phyloP scores from a whole-genome alignment of 257 asterid genomes.

The Sherardia arvensis region DNA sequence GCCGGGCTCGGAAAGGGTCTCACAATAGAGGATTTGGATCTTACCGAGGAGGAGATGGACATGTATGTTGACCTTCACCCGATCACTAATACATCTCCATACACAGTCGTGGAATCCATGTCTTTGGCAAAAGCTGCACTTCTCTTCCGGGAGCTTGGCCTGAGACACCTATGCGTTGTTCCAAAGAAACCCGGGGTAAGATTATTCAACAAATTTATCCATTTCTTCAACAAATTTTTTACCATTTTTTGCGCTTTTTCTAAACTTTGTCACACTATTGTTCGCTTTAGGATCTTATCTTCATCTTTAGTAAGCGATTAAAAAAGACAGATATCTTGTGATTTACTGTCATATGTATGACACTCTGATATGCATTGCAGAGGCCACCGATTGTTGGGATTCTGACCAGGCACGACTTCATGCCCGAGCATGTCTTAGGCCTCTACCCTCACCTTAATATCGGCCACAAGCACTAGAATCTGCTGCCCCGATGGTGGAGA shows the following conservation, averaged over 20 bases:
- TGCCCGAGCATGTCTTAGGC: conserved; percentile 22
- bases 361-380: conserved; percentile 13
- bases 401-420: conserved; percentile 25
- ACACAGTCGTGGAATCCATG: conserved; percentile 89
- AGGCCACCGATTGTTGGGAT: conserved; percentile 24
- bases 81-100: conserved; percentile 78
- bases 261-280: not conserved
- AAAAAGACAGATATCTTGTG: not conserved
- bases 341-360: not conserved
- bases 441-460: conserved; percentile 16
- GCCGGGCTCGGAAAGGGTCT: conserved; percentile 90
- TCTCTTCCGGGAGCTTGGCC: conserved; percentile 80
- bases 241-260: not conserved
- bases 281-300: not conserved
- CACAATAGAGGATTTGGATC: conserved; percentile 62
- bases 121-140: conserved; percentile 95
- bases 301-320: no score
- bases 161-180: conserved; percentile 82
- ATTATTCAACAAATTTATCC: not conserved
- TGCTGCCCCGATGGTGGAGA: not conserved
- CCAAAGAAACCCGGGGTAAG: conserved; percentile 80
- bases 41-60: conserved; percentile 74
- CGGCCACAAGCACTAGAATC: conserved; percentile 1
- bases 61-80: conserved; percentile 95
- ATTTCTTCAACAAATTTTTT: not conserved